Evolutionary conservation across 2,329 filamentous ascomycete genomes (phyloP), one percentile per base, ranked within the genome.

Genomic region (Curvularia eragrostidis): DNA sequence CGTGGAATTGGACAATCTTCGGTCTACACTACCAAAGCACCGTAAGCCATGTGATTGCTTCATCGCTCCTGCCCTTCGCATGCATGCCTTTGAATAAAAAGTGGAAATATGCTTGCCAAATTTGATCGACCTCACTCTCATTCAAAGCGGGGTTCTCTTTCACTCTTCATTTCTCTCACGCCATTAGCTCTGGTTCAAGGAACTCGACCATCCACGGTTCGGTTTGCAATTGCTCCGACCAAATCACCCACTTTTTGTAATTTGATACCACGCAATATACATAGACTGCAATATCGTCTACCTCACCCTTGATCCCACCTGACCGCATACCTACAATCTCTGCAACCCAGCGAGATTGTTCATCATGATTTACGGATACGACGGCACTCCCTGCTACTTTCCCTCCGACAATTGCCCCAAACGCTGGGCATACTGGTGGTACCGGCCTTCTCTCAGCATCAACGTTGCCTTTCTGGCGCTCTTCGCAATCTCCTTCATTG

Each of bases 391-490:
- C 2, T 58, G 55, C 24, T 56, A 58, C 21, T 79, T 76, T 58
- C 79, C 77, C 7, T 64, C 77, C 15, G 66, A 65, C 5, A 72
- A 70, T 49, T 82, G 80, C 61, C 73, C 76, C 3, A 66, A 81
- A 18, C 63, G 71, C 18, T 51, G 67, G 7, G 78, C 75, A 19
- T 79, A 79, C 58, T 82, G 80, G 71, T 72, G 71, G 26, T 83
- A 82, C 66, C 71, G 69, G 13, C 80, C 80, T 3, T 77, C 75
- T 1, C 62, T 82, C 2, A 62, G 68, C 28, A 78, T 77, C 6
- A 82, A 81, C 54, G 64, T 69, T 48, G 57, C 73, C 15, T 81
- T 83, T 62, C 66, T 77, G 44, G 75, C 75, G 19, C 65, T 83
- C 10, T 83, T 82, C 58, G 75, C 64, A 10, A 53, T 82, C 18